Conservation (phyloP, 192 early-diverging fungal genomes). For the Chytriomyces confervae region DNA sequence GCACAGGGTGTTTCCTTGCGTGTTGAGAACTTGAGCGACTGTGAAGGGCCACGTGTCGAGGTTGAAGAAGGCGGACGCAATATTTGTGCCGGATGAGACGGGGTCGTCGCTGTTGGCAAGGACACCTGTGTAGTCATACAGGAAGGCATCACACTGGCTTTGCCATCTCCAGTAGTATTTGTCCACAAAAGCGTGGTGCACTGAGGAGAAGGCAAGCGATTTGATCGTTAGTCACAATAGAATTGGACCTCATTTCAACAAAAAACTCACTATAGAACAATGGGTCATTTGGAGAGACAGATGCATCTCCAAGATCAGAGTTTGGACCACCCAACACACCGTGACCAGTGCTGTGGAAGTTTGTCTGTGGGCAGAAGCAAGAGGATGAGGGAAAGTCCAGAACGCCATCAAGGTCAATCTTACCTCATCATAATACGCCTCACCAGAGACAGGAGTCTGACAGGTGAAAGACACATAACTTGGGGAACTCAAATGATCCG, state of each 20-base stretch:
- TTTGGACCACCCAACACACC: constrained; percentile 1
- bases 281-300: constrained; percentile 13
- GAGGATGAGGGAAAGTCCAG: too few relatives aligned
- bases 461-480: neutral
- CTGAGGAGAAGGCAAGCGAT: neutral
- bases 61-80: neutral
- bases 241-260: neutral
- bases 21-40: neutral
- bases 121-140: neutral
- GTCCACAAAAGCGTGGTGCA: constrained; percentile 41
- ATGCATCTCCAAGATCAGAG: neutral
- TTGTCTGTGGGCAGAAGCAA: neutral
- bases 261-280: neutral
- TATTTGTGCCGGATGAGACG: neutral
- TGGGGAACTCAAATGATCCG: neutral
- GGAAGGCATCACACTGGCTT: neutral
- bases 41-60: constrained; percentile 11
- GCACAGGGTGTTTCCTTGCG: constrained; percentile 15
- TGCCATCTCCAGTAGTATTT: constrained; percentile 40
- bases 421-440: constrained; percentile 1
- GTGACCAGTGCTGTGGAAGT: neutral
- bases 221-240: neutral
- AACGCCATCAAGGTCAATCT: too few relatives aligned
- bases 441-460: neutral
- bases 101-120: neutral